Evolutionary conservation across 352 stramenopile species (phyloP), one percentile per base, ranked within the genome.

Genomic region (Globisporangium paddicum): DNA sequence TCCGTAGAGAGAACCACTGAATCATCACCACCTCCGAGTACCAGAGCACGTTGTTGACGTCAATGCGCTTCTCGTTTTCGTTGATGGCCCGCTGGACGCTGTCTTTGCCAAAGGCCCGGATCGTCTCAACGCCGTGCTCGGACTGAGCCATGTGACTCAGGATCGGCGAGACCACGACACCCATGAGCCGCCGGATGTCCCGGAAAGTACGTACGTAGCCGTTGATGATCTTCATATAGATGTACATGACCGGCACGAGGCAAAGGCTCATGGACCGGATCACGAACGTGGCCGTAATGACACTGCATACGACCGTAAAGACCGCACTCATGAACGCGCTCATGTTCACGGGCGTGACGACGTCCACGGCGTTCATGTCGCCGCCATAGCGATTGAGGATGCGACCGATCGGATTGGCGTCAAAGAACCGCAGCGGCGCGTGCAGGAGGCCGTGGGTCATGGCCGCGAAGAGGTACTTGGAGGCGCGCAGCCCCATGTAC

Each of bases 221-320:
- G 28, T 32, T 13, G 37, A 19, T 19, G 37, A 42, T n/a, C 37
- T 18, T 42, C 37, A 42, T 42, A 1, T 18, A 32, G 28, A 32
- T 32, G 28, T 32, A 32, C 28, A 32, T 6, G 28, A 32, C 28
- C 28, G 28, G 28, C 28, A 32, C 28, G 3, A 32, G 28, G 6
- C 28, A 32, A 6, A 32, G 28, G 28, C 28, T 32, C 28, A 32
- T 32, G 6, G 28, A 32, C 3, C 28, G 83, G 32, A 94, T 96
- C 2, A 93, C 82, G 55, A 89, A 79, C 14, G 93, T 63, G 21
- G 97, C 93, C 0, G 83, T 89, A 10, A 64, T 67, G 8, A 96
- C 66, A 30, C 76, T 89, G 59, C 87, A 95, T 0, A 87, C 66
- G 5, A 86, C 92, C 1, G 69, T 32, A 6, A 32, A 81, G 25